Percentiles rank a stretch among this genome's conserved stretches.
These are phyloP conservation scores for Mycogone perniciosa DNA, from an alignment of 2,329 filamentous ascomycete species.

Conservation along the genomic window DNA sequence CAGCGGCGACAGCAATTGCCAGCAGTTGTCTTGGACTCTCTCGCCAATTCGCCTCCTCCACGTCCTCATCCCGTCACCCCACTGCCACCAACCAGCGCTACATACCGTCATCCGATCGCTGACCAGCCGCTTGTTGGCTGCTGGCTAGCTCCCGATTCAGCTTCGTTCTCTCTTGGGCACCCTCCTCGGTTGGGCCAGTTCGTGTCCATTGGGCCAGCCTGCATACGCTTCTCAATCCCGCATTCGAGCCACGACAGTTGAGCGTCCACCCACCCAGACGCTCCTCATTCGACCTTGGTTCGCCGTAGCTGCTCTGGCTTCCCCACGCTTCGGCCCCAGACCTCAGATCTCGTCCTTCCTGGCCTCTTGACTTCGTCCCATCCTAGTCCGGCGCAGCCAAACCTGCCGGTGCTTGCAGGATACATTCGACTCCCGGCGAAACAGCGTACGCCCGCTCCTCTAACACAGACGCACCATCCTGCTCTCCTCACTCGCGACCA, in stretches of 20 bases:
- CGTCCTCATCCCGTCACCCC: background rate
- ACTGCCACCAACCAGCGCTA: background rate
- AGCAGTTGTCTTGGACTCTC: background rate
- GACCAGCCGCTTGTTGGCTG: background rate
- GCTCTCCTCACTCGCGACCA: constrained; percentile 4
- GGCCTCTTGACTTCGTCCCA: constrained; percentile 25
- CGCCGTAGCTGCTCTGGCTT: constrained; percentile 26
- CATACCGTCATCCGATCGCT: background rate
- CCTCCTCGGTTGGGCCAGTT: constrained; percentile 24
- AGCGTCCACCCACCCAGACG: constrained; percentile 20
- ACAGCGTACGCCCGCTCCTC: constrained; percentile 17
- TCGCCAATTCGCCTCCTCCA: constrained; percentile 5
- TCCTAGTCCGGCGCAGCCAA: constrained; percentile 14
- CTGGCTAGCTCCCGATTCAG: background rate
- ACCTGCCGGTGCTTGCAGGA: constrained; percentile 28
- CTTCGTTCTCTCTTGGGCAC: constrained; percentile 10
- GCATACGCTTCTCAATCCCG: constrained; percentile 31
- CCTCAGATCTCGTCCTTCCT: constrained; percentile 25
- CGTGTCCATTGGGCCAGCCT: constrained; percentile 30
- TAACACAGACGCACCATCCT: constrained; percentile 8
- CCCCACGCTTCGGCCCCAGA: constrained; percentile 24
- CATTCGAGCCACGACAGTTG: constrained; percentile 37
- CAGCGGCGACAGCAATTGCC: background rate
- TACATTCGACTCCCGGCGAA: constrained; percentile 27
- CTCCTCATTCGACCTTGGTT: constrained; percentile 28